A percentile compares a stretch with the other conserved stretches of the same genome.
Evolutionary conservation across 306 rosid genomes (phyloP).

Genomic region (Benincasa hispida): DNA sequence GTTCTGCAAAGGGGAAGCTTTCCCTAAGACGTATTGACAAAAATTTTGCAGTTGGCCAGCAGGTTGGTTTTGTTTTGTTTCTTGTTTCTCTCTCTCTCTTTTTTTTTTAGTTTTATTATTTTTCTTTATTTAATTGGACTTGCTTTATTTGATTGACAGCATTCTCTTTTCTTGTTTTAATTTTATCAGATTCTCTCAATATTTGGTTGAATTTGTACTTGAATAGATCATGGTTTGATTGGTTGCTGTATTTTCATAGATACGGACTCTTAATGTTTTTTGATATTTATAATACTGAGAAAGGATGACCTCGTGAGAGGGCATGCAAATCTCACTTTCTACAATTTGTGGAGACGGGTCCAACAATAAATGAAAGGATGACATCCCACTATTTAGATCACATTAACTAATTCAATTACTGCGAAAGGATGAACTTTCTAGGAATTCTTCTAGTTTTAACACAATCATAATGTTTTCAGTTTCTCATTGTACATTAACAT

Average conservation of each 20-base stretch:
- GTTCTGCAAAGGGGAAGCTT: slow-evolving; percentile 90
- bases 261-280: not conserved
- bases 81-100: no score
- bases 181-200: not conserved
- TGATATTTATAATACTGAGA: not conserved
- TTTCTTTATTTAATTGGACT: not conserved
- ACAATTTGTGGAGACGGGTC: no score
- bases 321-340: no score
- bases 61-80: slow-evolving; percentile 35
- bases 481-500: not conserved
- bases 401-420: no score
- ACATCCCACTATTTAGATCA: no score
- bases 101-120: not conserved
- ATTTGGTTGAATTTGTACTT: not conserved
- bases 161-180: not conserved
- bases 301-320: no score
- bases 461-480: not conserved
- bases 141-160: not conserved
- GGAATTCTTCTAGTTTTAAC: not conserved
- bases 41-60: slow-evolving; percentile 81
- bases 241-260: not conserved
- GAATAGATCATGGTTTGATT: not conserved
- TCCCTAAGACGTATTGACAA: slow-evolving; percentile 82
- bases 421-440: not conserved
- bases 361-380: no score